Evolutionary conservation across 768 basidiomycete species (phyloP).

Genomic region (Mycena amicta): DNA sequence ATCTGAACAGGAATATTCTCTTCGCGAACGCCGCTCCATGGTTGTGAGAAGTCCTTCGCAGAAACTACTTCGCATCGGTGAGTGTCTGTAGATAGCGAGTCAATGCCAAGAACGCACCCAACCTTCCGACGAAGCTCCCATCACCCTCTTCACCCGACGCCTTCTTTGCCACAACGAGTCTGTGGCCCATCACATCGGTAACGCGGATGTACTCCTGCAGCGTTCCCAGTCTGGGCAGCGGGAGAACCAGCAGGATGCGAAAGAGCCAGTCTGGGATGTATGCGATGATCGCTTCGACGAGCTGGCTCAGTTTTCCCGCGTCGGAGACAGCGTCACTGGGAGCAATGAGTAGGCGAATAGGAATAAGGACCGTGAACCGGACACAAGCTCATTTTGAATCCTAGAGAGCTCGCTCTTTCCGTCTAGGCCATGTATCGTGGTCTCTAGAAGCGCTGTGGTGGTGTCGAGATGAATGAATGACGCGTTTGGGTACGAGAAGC

Average conservation of each 20-base stretch:
- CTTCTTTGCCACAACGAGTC: neutral
- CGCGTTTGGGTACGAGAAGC: too few species aligned
- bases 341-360: neutral
- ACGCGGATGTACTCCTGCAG: neutral
- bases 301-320: neutral
- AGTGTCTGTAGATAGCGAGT: neutral
- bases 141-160: neutral
- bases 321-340: neutral
- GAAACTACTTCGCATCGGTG: neutral
- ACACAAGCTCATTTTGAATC: neutral
- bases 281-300: neutral
- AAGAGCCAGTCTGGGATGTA: neutral
- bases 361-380: neutral
- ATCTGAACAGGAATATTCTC: neutral
- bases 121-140: neutral
- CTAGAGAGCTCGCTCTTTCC: neutral
- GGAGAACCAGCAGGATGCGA: neutral
- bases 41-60: neutral
- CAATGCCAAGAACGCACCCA: neutral
- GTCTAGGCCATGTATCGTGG: neutral
- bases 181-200: neutral
- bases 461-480: neutral
- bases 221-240: neutral
- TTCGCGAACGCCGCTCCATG: neutral
- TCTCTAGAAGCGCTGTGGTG: neutral